phyloP scores from a whole-genome alignment of 768 basidiomycete genomes.

The Leucocoprinus leucothites region DNA sequence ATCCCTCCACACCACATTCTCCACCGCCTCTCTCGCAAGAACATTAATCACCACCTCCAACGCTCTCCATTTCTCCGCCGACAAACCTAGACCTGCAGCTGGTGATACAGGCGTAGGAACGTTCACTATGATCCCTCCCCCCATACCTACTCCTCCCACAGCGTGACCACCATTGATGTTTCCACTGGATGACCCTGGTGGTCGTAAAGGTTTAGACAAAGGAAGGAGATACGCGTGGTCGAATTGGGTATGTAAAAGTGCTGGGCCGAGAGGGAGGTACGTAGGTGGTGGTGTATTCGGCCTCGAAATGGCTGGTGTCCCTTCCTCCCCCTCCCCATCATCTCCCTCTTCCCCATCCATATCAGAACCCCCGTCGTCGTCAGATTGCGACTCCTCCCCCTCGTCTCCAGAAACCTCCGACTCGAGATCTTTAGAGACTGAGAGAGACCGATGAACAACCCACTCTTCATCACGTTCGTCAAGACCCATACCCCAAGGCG shows the following conservation, averaged over 20 bases:
- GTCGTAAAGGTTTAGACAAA: conserved; percentile 55
- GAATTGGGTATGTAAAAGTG: conserved; percentile 66
- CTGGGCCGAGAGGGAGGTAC: conserved; percentile 69
- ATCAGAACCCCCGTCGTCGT: conserved; percentile 55
- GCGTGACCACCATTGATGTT: conserved; percentile 38
- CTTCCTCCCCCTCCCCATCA: conserved; percentile 61
- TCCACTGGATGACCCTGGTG: conserved; percentile 44
- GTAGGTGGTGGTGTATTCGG: conserved; percentile 68
- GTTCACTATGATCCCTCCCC: conserved; percentile 30
- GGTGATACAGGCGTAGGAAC: conserved; percentile 87
- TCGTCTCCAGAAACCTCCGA: conserved; percentile 35
- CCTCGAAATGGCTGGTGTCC: conserved; percentile 40
- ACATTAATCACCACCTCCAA: conserved; percentile 65
- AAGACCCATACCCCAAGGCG: conserved; percentile 40
- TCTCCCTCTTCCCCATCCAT: too few species aligned
- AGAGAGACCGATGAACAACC: conserved; percentile 30
- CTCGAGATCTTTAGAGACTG: conserved; percentile 30
- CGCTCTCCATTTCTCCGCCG: conserved; percentile 62
- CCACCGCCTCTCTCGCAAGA: conserved; percentile 67
- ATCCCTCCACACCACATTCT: conserved; percentile 67
- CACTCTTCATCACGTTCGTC: conserved; percentile 51
- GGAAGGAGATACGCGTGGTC: conserved; percentile 62
- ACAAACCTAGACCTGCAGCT: conserved; percentile 61
- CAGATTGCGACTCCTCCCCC: background rate
- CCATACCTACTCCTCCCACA: conserved; percentile 30